Evolutionary conservation across 805 yeast genomes (phyloP).

Genomic region (Schizosaccharomyces cryophilus): DNA sequence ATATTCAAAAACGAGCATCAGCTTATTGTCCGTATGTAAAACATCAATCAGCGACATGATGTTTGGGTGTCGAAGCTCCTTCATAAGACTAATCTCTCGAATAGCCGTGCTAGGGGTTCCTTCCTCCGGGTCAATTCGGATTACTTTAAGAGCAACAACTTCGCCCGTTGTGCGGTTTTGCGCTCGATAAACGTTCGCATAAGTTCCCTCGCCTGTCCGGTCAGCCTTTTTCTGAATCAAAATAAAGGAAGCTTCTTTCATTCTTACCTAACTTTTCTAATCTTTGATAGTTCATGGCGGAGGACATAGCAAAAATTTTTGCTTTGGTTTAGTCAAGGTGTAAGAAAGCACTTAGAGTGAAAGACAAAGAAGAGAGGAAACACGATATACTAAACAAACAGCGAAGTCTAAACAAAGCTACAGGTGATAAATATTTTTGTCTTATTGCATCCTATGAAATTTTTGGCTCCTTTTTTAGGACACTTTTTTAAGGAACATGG

Average conservation of each 20-base stretch:
- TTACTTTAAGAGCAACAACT: conserved; percentile 83
- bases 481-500: too few species aligned
- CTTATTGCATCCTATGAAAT: too few species aligned
- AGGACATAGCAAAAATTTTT: background rate
- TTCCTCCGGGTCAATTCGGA: conserved; percentile 82
- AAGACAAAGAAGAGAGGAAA: too few species aligned
- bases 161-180: conserved; percentile 68
- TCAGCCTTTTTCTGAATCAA: background rate
- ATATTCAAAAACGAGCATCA: conserved; percentile 77
- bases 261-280: conserved; percentile 50
- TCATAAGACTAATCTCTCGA: conserved; percentile 83
- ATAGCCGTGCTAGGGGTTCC: conserved; percentile 98
- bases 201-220: conserved; percentile 43
- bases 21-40: conserved; percentile 85
- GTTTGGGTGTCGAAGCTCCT: conserved; percentile 79
- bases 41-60: conserved; percentile 84
- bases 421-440: too few species aligned
- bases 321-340: background rate
- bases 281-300: conserved; percentile 5
- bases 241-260: background rate
- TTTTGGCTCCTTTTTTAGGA: too few species aligned
- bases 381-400: too few species aligned
- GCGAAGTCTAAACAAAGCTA: too few species aligned
- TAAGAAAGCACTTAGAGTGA: too few species aligned
- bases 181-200: conserved; percentile 95